Evolutionary conservation across 2,329 filamentous ascomycete species (phyloP).

Genomic region (Botrytis pseudocinerea): DNA sequence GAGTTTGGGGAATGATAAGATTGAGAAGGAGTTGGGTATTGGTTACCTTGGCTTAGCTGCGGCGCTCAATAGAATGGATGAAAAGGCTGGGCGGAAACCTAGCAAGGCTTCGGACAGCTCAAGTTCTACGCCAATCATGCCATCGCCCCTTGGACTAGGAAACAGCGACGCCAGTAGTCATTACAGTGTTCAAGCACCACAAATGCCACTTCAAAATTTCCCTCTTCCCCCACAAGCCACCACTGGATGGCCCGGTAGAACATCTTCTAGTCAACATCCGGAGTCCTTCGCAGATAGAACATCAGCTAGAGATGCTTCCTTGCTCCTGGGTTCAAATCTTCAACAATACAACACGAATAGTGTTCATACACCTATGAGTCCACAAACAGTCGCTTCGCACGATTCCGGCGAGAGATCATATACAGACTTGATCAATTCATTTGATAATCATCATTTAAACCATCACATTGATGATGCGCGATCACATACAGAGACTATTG

Average conservation of each 20-base stretch:
- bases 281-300: slow-evolving; percentile 19
- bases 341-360: slow-evolving; percentile 14
- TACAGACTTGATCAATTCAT: slow-evolving; percentile 24
- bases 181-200: slow-evolving; percentile 20
- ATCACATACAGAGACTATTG: slow-evolving; percentile 37
- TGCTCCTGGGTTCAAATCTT: slow-evolving; percentile 16
- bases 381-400: neutral
- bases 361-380: neutral
- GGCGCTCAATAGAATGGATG: slow-evolving; percentile 56
- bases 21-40: slow-evolving; percentile 62
- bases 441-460: slow-evolving; percentile 27
- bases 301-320: slow-evolving; percentile 12
- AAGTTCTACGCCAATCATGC: neutral
- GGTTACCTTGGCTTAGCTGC: slow-evolving; percentile 68
- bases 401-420: slow-evolving; percentile 17
- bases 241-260: slow-evolving; percentile 24
- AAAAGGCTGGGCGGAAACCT: slow-evolving; percentile 24
- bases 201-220: slow-evolving; percentile 26
- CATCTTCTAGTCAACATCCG: slow-evolving; percentile 25
- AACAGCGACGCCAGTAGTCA: slow-evolving; percentile 16
- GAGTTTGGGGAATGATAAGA: slow-evolving; percentile 59
- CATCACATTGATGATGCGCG: slow-evolving; percentile 37
- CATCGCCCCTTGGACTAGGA: neutral
- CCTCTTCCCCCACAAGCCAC: slow-evolving; percentile 19
- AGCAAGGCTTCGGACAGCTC: neutral